A percentile compares a stretch with the other conserved stretches of the same genome.
These are phyloP conservation scores for Ambrosia hybrid DNA, from an alignment of 140 eudicot species.

Conservation along the genomic window DNA sequence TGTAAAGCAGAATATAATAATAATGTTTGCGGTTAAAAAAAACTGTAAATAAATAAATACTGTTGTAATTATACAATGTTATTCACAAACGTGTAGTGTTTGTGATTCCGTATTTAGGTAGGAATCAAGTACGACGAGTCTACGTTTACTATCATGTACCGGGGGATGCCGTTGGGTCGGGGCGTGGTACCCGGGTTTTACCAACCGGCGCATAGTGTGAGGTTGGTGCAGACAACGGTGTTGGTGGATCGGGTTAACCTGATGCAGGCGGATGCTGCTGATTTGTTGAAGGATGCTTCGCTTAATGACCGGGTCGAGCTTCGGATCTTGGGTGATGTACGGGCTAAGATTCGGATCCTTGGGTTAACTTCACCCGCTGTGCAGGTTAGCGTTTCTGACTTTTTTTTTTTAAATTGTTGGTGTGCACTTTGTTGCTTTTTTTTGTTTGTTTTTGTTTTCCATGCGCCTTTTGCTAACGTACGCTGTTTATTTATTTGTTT, in stretches of 20 bases:
- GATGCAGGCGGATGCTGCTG: slow-evolving; percentile 78
- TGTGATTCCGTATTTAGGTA: slow-evolving; percentile 26
- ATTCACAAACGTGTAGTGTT: neutral
- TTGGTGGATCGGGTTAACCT: slow-evolving; percentile 78
- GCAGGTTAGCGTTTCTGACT: slow-evolving; percentile 51
- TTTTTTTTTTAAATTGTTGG: neutral
- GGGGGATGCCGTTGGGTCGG: slow-evolving; percentile 77
- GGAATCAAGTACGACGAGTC: slow-evolving; percentile 80
- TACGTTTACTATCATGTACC: slow-evolving; percentile 71
- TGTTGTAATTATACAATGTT: slow-evolving; percentile 1
- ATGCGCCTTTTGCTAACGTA: neutral
- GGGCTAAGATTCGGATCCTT: slow-evolving; percentile 83
- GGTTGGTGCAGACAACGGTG: slow-evolving; percentile 49
- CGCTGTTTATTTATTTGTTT: neutral
- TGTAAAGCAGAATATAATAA: too few relatives aligned
- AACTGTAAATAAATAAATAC: too few relatives aligned
- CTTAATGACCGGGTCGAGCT: slow-evolving; percentile 82
- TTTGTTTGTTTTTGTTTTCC: neutral
- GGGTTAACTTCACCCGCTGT: slow-evolving; percentile 87
- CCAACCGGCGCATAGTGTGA: slow-evolving; percentile 69
- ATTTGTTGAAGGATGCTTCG: slow-evolving; percentile 62
- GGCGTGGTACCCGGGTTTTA: slow-evolving; percentile 66
- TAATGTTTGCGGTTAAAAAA: too few relatives aligned
- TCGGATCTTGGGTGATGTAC: slow-evolving; percentile 87
- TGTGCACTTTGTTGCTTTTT: slow-evolving; percentile 1